Evolutionary conservation across 2,329 filamentous ascomycete species (phyloP).

Genomic region (Raffaelea arxii): DNA sequence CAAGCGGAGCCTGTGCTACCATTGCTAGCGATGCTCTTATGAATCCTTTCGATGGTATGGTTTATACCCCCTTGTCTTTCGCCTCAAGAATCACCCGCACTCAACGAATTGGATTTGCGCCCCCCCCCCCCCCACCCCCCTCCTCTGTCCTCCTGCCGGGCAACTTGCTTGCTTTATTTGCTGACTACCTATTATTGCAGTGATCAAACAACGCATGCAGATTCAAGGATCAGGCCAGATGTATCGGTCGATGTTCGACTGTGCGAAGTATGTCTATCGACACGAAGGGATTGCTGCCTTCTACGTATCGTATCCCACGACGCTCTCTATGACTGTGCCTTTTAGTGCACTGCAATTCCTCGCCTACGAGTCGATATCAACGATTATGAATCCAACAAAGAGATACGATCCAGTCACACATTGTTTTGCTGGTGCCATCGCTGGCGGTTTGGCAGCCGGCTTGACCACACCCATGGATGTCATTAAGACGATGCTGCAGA

Average conservation of each 20-base stretch:
- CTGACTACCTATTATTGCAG: no score
- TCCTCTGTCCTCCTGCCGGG: neutral
- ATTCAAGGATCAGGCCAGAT: slow-evolving; percentile 82
- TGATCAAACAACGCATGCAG: slow-evolving; percentile 99
- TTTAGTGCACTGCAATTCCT: slow-evolving; percentile 97
- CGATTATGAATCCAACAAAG: slow-evolving; percentile 77
- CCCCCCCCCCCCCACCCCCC: neutral
- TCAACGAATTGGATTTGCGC: no score
- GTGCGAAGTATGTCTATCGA: slow-evolving; percentile 77
- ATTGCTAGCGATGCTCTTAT: slow-evolving; percentile 97
- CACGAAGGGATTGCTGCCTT: slow-evolving; percentile 85
- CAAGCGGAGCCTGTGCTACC: slow-evolving; percentile 87
- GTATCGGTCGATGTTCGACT: slow-evolving; percentile 80
- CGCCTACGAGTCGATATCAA: slow-evolving; percentile 94
- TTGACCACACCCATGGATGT: slow-evolving; percentile 95
- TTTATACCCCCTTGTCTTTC: neutral
- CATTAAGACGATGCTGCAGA: slow-evolving; percentile 95
- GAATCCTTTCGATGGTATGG: slow-evolving; percentile 95
- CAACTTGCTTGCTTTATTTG: neutral
- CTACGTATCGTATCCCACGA: slow-evolving; percentile 97
- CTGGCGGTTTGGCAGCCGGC: slow-evolving; percentile 86
- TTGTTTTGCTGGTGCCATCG: slow-evolving; percentile 83
- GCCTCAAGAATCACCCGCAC: neutral
- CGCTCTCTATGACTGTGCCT: slow-evolving; percentile 94
- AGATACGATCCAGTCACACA: slow-evolving; percentile 89